Evolutionary conservation across 2,329 filamentous ascomycete species (phyloP), one percentile per base, ranked within the genome.

Genomic region (Apiospora phragmitis): DNA sequence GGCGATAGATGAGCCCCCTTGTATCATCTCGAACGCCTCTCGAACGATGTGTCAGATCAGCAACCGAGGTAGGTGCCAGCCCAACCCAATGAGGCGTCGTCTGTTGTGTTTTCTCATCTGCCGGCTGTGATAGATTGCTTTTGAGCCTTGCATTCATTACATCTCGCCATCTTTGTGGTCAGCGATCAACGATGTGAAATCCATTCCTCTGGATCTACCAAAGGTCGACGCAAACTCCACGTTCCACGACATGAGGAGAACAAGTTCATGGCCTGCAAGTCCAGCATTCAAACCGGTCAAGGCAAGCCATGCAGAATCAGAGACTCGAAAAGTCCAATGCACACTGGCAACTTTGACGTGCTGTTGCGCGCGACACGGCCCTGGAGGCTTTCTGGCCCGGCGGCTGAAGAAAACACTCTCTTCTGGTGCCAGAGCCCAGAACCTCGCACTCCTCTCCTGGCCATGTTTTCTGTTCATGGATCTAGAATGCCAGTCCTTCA

Each of bases 11-110:
- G 55, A 62, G 55, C 21, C 32, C 32, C 29, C 29, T 21, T 62
- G 55, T 62, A 38, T 62, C 55, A 62, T 62, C 55, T 21, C 55
- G 32, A 62, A 38, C 55, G 55, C 55, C 55, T 38, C 55, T 62
- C 55, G 55, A 38, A 62, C 32, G 55, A 62, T 62, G 55, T 62
- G 32, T 62, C 55, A 62, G 32, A 62, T 62, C 51, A 59, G 29
- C 49, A 55, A 55, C 29, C 47, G 11, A 14, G 47, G n/a, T 26
- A 59, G 51, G 26, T 9, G 3, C 26, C 51, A 62, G 51, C 51
- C 51, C 51, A 62, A 62, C 38, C 55, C 32, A 62, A 38, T 62
- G 18, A 38, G 55, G 55, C 55, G 55, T 32, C 32, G 18, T 38
- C 21, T 3, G n/a, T 26, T 18, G 14, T 32, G 21, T 11, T 16